Percentiles rank a stretch among this genome's conserved stretches.
phyloP scores from a whole-genome alignment of 371 early-diverging fungal genomes.

The Apophysomyces ossiformis region DNA sequence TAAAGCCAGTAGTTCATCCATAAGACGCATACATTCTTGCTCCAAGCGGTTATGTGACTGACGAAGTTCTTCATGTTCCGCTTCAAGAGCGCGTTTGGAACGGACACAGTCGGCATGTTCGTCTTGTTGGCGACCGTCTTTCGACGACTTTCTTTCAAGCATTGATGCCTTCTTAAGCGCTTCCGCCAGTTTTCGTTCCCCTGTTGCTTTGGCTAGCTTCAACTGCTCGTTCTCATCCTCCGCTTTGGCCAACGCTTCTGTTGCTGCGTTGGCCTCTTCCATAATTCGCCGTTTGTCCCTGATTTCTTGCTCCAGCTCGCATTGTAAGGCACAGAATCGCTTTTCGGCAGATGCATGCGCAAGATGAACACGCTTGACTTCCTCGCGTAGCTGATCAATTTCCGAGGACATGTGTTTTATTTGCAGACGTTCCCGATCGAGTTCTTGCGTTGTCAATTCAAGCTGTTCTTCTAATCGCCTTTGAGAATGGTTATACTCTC shows the following conservation, averaged over 20 bases:
- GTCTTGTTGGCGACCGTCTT: conserved; percentile 7
- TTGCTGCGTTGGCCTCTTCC: conserved; percentile 33
- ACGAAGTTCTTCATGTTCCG: background rate
- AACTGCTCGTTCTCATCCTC: conserved; percentile 44
- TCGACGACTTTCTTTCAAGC: background rate
- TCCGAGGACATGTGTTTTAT: conserved; percentile 30
- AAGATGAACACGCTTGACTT: conserved; percentile 39
- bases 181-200: conserved; percentile 39
- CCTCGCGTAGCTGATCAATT: conserved; percentile 36
- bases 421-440: conserved; percentile 40
- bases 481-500: background rate
- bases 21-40: conserved; percentile 8
- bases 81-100: conserved; percentile 9
- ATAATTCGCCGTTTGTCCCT: conserved; percentile 35
- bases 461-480: conserved; percentile 52
- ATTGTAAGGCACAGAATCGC: conserved; percentile 25
- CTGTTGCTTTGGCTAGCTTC: conserved; percentile 30
- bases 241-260: conserved; percentile 28
- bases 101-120: conserved; percentile 6
- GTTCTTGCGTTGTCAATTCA: conserved; percentile 40
- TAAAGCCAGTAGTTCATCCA: background rate
- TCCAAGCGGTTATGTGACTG: conserved; percentile 9
- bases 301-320: conserved; percentile 32
- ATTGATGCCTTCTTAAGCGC: conserved; percentile 21
- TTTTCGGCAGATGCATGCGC: conserved; percentile 14